Percentiles rank a stretch among this genome's conserved stretches.
phyloP scores from a whole-genome alignment of 208 protist species.

The Leishmania mexicana region DNA sequence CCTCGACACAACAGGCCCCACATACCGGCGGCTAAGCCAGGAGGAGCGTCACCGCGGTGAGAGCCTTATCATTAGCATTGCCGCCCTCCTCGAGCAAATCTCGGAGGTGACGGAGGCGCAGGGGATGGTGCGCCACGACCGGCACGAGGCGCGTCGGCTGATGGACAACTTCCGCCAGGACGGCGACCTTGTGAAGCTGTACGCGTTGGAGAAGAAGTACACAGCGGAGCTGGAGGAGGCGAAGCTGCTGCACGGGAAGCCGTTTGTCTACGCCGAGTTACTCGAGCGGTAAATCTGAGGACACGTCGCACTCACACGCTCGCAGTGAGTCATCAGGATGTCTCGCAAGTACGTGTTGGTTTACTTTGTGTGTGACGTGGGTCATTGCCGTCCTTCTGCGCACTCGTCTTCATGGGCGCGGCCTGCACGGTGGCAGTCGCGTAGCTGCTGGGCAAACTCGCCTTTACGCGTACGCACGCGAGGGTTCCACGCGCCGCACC shows the following conservation, averaged over 20 bases:
- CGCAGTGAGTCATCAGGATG: neutral
- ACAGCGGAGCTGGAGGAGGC: constrained; percentile 36
- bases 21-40: constrained; percentile 24
- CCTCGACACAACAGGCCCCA: constrained; percentile 21
- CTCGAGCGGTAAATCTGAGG: neutral
- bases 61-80: constrained; percentile 51
- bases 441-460: neutral
- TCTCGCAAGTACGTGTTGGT: neutral
- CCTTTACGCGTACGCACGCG: neutral
- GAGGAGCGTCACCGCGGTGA: constrained; percentile 52
- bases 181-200: constrained; percentile 51
- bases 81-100: constrained; percentile 56
- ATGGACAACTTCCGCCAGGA: constrained; percentile 49
- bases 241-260: constrained; percentile 36
- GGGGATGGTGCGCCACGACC: constrained; percentile 44
- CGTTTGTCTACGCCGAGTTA: constrained; percentile 22
- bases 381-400: neutral
- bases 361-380: neutral
- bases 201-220: constrained; percentile 49
- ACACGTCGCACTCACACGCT: neutral
- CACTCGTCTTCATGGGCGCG: neutral
- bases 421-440: neutral
- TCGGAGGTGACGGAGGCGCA: constrained; percentile 39
- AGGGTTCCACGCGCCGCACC: too few relatives aligned
- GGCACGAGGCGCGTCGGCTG: constrained; percentile 46